Base-by-base conservation (phyloP, 2,329 filamentous ascomycete genomes). In the Diaporthe citri region DNA sequence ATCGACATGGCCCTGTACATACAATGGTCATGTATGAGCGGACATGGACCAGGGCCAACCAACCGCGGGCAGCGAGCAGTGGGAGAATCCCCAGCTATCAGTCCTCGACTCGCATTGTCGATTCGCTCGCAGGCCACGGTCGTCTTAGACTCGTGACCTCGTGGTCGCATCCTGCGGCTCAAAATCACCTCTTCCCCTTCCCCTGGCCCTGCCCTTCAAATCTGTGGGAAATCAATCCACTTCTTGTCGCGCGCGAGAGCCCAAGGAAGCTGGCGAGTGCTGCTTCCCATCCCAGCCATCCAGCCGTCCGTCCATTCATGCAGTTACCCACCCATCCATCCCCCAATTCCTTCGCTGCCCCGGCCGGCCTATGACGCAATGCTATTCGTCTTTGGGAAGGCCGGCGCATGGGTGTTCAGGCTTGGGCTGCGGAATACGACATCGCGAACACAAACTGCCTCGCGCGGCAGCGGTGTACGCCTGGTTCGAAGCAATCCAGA, bases 351-450 rank as follows among this genome's bases (percentile, higher is more conserved):
- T 62, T 72, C 60, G 72, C 60, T 64, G 34, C 36, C n/a, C 48
- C 34, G 48, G 64, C 64, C 34, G 34, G 46, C 57, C 69, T 66
- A 75, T 75, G 74, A 74, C 71, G 74, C 74, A 75, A 75, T 74
- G 48, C 39, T 55, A 31, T 56, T 74, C 62, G 48, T 41, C 28
- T 41, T 41, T 55, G 46, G 46, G 34, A 55, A 52, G 15, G 46
- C 64, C 34, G 22, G 46, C 28, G 46, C 64, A n/a, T 67, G 64
- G 31, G 46, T 39, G 8, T 31, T 36, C 62, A 28, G 62, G 46
- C 62, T 25, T 55, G 48, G 64, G 64, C 64, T 34, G 64, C 64
- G 34, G 46, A 17, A 55, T 55, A 41, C 48, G 64, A 69, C 64
- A 52, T 55, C 15, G 64, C 64, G 64, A 69, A 36, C 64, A 69